Evolutionary conservation across 2,329 filamentous ascomycete genomes (phyloP), one percentile per base, ranked within the genome.

Genomic region (Didymella pinodella): DNA sequence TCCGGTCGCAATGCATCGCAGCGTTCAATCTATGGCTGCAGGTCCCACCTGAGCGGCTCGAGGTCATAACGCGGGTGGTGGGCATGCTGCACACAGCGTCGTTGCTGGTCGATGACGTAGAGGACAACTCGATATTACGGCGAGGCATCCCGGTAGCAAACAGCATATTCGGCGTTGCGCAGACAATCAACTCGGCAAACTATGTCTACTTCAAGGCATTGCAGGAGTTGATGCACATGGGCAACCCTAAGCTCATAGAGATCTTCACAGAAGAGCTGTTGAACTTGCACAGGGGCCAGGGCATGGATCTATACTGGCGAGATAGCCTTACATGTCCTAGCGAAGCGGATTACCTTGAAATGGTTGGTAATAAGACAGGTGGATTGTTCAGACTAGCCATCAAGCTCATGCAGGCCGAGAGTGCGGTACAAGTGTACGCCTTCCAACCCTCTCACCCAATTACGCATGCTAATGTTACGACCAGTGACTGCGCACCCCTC

Each of bases 281-380:
- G 63, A 93, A 95, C 75, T 85, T 96, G 48, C 92, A 96, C 77
- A 84, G 91, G 29, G 92, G 92, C 20, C 92, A 96, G 78, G 92
- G 92, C 65, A 93, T 96, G 90, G 93, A 96, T 69, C 84, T 96
- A 36, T 95, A 91, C 81, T 96, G 93, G 92, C 85, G 91, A 57
- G 91, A 95, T 78, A 92, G 88, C 26, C 81, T 95, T 59, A 93
- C 89, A 20, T 94, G 91, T 76, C 92, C 92, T 14, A 90, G 86
- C 48, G 92, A 95, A 78, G 90, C 93, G 65, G 92, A 96, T 78
- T 96, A 96, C 78, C 85, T 96, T n/a, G 90, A 96, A 75, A 96
- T 96, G 92, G 92, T 96, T 11, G 87, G 87, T 68, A 93, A 96
- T 80, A 96, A 96, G 80, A 96, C 92, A 0, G 92, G 92, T 51